Evolutionary conservation across 2,329 filamentous ascomycete species (phyloP).

Genomic region (Aspergillus sp.): DNA sequence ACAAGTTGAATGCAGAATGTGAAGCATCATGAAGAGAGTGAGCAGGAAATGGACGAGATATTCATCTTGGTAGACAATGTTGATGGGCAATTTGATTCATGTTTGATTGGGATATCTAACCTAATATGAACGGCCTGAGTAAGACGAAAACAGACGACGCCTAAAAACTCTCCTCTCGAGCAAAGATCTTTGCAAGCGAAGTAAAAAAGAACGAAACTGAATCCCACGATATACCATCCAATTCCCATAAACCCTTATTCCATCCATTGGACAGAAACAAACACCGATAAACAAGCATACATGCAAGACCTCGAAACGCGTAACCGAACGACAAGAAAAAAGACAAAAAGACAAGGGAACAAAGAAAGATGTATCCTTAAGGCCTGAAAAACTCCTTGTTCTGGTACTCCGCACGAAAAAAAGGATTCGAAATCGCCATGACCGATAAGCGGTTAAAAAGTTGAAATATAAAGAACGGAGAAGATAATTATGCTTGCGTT

Average conservation of each 20-base stretch:
- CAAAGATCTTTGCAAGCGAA: background rate
- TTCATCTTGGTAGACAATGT: background rate
- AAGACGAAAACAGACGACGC: constrained; percentile 1
- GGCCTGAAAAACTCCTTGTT: background rate
- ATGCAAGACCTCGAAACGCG: constrained; percentile 3
- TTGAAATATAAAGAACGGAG: background rate
- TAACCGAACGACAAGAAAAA: background rate
- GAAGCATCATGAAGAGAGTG: too few species aligned
- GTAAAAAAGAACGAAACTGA: constrained; percentile 3
- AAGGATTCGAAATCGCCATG: background rate
- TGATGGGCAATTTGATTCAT: constrained; percentile 1
- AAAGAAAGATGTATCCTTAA: background rate
- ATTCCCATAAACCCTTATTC: background rate
- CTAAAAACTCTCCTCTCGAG: background rate
- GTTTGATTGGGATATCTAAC: constrained; percentile 14
- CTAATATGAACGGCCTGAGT: constrained; percentile 4
- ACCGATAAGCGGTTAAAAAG: background rate
- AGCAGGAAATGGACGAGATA: too few species aligned
- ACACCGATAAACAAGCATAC: background rate
- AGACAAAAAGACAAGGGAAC: constrained; percentile 1
- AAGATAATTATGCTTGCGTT: background rate
- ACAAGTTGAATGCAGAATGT: too few species aligned
- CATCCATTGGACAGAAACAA: background rate
- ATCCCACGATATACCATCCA: background rate
- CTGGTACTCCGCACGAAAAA: background rate